Percentiles rank a stretch among this genome's conserved stretches.
Evolutionary conservation across 768 basidiomycete genomes (phyloP).

Genomic region (Suillus brevipes): DNA sequence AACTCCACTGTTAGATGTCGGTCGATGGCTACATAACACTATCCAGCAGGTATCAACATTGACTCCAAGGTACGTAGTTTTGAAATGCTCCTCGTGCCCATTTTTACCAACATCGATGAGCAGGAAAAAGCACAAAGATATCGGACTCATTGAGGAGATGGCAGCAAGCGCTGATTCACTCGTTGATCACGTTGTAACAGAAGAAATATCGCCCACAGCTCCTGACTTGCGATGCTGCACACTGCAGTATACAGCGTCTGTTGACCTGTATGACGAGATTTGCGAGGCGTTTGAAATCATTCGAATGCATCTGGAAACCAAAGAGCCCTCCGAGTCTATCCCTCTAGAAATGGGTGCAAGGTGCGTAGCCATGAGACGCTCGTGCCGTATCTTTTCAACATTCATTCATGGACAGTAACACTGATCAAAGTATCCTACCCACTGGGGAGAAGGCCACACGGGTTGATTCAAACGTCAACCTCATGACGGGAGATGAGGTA

Average conservation of each 20-base stretch:
- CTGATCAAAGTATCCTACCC: conserved; percentile 29
- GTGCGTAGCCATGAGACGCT: not conserved
- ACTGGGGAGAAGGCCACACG: conserved; percentile 41
- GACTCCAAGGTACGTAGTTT: not conserved
- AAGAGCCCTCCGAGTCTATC: conserved; percentile 17
- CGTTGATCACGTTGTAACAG: conserved; percentile 22
- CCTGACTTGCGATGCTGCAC: not conserved
- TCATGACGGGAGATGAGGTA: conserved; percentile 34
- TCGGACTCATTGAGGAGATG: not conserved
- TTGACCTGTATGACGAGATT: not conserved
- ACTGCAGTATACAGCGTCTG: not conserved
- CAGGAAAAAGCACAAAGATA: not conserved
- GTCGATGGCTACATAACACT: not conserved
- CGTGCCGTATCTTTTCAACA: not conserved
- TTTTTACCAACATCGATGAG: not conserved
- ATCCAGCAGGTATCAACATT: not conserved
- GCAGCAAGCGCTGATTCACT: not conserved
- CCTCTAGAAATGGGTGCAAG: not conserved
- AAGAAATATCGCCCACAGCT: conserved; percentile 24
- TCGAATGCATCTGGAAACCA: conserved; percentile 19
- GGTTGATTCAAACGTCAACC: conserved; percentile 36
- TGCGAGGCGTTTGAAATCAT: conserved; percentile 29
- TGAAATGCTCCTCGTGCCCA: not conserved
- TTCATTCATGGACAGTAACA: not conserved
- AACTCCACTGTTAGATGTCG: not conserved